phyloP scores from a whole-genome alignment of 2,329 filamentous ascomycete species.

The Cryphonectria japonica region DNA sequence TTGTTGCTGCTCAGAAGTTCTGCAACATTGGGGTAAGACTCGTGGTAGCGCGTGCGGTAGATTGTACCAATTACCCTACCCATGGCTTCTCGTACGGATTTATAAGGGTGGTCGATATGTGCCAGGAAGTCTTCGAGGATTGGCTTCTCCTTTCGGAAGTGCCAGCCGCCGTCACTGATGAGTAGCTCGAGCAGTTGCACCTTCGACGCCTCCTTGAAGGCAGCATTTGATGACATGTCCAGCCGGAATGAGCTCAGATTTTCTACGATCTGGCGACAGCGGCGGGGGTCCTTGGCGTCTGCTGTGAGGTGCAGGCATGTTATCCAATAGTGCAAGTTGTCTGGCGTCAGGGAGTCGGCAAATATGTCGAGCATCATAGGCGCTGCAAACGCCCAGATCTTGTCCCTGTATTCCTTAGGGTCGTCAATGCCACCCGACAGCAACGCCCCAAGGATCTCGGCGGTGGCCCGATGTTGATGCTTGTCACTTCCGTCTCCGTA shows the following conservation, averaged over 20 bases:
- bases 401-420: slow-evolving; percentile 70
- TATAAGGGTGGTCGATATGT: slow-evolving; percentile 97
- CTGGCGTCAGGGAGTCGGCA: slow-evolving; percentile 88
- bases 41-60: slow-evolving; percentile 89
- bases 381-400: slow-evolving; percentile 87
- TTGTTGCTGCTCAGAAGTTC: slow-evolving; percentile 80
- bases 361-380: slow-evolving; percentile 86
- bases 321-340: slow-evolving; percentile 94
- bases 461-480: slow-evolving; percentile 93
- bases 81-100: slow-evolving; percentile 93
- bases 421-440: slow-evolving; percentile 81
- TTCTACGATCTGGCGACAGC: slow-evolving; percentile 83
- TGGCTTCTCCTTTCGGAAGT: slow-evolving; percentile 88
- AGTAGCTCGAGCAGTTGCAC: slow-evolving; percentile 88
- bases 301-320: slow-evolving; percentile 89
- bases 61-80: slow-evolving; percentile 86
- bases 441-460: slow-evolving; percentile 88
- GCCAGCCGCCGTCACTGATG: slow-evolving; percentile 89
- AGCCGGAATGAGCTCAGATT: slow-evolving; percentile 83
- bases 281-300: slow-evolving; percentile 86
- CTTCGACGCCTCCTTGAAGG: slow-evolving; percentile 98
- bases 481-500: slow-evolving; percentile 96
- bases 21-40: slow-evolving; percentile 83
- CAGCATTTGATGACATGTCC: slow-evolving; percentile 93
- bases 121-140: slow-evolving; percentile 86